Evolutionary conservation across 1,284 basidiomycete genomes (phyloP).

Genomic region (Moesziomyces antarcticus): DNA sequence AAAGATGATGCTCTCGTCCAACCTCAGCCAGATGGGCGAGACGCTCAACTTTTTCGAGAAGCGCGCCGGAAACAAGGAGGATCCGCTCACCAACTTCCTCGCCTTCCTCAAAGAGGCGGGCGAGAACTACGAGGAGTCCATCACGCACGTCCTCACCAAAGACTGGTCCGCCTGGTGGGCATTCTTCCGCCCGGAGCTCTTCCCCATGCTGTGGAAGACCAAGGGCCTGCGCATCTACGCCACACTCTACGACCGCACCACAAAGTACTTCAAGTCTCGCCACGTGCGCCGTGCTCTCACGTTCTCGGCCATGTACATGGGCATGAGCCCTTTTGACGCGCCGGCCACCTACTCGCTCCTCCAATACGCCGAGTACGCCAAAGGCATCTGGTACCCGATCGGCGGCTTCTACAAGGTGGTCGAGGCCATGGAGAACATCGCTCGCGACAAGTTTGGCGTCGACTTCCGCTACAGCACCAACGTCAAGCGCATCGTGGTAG

Average conservation of each 20-base stretch:
- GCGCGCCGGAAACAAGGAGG: slow-evolving; percentile 69
- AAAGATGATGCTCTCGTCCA: slow-evolving; percentile 69
- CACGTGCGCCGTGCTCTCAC: slow-evolving; percentile 65
- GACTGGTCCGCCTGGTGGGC: slow-evolving; percentile 70
- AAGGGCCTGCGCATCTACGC: slow-evolving; percentile 54
- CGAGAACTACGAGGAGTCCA: slow-evolving; percentile 70
- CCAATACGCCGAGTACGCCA: slow-evolving; percentile 72
- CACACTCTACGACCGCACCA: slow-evolving; percentile 67
- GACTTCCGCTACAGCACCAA: slow-evolving; percentile 69
- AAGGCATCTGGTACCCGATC: slow-evolving; percentile 72
- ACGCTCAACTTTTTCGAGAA: slow-evolving; percentile 72
- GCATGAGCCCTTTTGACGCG: slow-evolving; percentile 72
- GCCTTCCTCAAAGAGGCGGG: slow-evolving; percentile 69
- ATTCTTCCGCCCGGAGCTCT: slow-evolving; percentile 69
- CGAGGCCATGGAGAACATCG: slow-evolving; percentile 70
- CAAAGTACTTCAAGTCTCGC: slow-evolving; percentile 71
- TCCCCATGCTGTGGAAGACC: slow-evolving; percentile 67
- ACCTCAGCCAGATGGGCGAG: slow-evolving; percentile 70
- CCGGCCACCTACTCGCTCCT: slow-evolving; percentile 72
- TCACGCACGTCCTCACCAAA: slow-evolving; percentile 70
- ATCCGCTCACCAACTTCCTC: slow-evolving; percentile 64
- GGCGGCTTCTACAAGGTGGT: slow-evolving; percentile 72
- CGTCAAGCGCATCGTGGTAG: slow-evolving; percentile 68
- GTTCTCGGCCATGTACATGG: slow-evolving; percentile 61
- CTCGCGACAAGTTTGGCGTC: slow-evolving; percentile 68